Conservation (phyloP, 305 asterid species). For the Solanum chacoense region DNA sequence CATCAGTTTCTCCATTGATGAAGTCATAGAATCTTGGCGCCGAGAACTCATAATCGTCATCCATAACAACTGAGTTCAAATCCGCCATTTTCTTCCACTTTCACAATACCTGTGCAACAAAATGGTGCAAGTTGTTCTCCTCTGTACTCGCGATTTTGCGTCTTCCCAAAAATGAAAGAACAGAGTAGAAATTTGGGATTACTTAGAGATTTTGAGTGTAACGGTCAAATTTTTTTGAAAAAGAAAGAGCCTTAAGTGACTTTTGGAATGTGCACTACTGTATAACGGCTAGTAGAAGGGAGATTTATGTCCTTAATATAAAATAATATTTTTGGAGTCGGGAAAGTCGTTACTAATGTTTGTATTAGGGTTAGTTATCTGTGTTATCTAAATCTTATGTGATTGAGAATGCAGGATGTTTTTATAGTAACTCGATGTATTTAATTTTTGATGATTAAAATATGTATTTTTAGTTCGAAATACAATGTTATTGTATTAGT, state of each 20-base stretch:
- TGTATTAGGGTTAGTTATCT: neutral
- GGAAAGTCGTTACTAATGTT: neutral
- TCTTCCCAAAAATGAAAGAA: neutral
- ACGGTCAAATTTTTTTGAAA: slow-evolving; percentile 61
- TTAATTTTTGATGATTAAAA: no score
- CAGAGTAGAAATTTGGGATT: slow-evolving; percentile 12
- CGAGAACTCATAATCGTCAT: slow-evolving; percentile 56
- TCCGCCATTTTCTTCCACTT: slow-evolving; percentile 27
- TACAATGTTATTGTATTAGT: neutral
- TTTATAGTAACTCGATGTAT: no score
- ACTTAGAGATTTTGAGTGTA: slow-evolving; percentile 31
- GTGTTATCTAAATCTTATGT: neutral
- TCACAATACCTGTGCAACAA: neutral
- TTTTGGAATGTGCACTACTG: slow-evolving; percentile 4
- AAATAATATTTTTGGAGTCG: neutral
- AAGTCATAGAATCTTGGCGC: slow-evolving; percentile 75
- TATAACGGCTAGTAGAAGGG: slow-evolving; percentile 41
- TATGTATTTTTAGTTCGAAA: no score
- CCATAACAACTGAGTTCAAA: slow-evolving; percentile 29
- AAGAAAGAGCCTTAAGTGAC: slow-evolving; percentile 17
- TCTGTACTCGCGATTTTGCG: neutral
- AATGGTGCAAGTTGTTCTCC: neutral
- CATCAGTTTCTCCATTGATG: slow-evolving; percentile 43
- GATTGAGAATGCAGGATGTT: no score
- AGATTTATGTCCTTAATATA: neutral